Base-by-base conservation (phyloP, 768 basidiomycete genomes). In the Asterophora parasitica region DNA sequence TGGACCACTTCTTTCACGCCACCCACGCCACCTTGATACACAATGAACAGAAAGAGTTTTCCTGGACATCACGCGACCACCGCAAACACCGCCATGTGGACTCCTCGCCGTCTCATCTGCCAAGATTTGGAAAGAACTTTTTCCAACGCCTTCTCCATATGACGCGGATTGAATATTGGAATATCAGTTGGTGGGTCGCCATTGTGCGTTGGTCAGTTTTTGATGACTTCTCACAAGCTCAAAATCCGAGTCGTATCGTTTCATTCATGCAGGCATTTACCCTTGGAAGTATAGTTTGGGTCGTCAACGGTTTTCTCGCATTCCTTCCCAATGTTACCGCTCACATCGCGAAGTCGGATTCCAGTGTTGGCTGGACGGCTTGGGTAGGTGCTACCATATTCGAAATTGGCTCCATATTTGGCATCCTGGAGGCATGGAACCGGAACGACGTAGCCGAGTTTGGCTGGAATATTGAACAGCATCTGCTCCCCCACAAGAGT, bases 311-410 rank as follows among this genome's bases (percentile, higher is more conserved):
- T 10, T 80, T 79, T 53, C 56, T 73, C 36, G 68, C 72, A 4
- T 79, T 77, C 58, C 69, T 79, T 4, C 80, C 80, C 0, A 66
- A 76, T 44, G 53, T 70, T 27, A 52, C 61, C 51, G 49, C 49
- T 7, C 54, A 64, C 26, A 58, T 65, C 26, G 34, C 60, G 40
- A 58, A 61, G 42, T 59, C 61, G 2, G 61, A 59, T 1, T 63
- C 72, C 5, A 69, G 56, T 39, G 48, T 66, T 2, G 73, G 76
- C 8, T 76, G 75, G 61, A 68, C 72, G 2, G 79, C 77, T 0
- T 83, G 77, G 58, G 50, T 77, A 1, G 82, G 82, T 1, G 81
- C 79, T 1, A 76, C 78, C 2, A 65, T 80, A n/a, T 84, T 84
- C 66, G 76, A 77, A 49, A 46, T 79, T 42, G 81, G 81, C 10